Evolutionary conservation across 345 rosid species (phyloP), one percentile per base, ranked within the genome.

Genomic region (Eucalyptus curtisii): DNA sequence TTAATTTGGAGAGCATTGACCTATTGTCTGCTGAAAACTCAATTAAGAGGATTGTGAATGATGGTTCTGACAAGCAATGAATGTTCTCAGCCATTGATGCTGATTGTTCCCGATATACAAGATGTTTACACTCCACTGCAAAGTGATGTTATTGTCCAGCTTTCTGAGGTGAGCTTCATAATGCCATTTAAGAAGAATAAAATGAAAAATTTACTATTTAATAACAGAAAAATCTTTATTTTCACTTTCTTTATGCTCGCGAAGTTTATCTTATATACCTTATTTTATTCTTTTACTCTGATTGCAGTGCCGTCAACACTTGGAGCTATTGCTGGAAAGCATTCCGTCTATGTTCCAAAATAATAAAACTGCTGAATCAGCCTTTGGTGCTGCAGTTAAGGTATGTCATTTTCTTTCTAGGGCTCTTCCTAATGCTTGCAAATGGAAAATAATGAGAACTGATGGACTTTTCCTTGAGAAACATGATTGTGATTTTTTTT

Each of bases 381-480:
- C 99, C 89, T 98, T 98, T 92, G 98, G 99, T 93, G 99, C 99
- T 86, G 99, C 99, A 89, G 93, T 95, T 89, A 95, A 97, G 99
- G 99, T 96, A 93, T 91, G 89, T 31, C 31, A 92, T 87, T 30
- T 40, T 52, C 86, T 92, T 86, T 86, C 25, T 66, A 47, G 52
- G 87, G 53, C 45, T 49, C 61, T 30, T n/a, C 68, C 55, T 84
- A 22, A 68, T 87, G 86, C 81, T 31, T 30, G 27, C 49, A 31
- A 71, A 40, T 76, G 84, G 47, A 76, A 76, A 22, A 40, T 71
- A 71, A 5, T 71, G 81, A 76, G 84, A 76, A 76, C 84, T 76
- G 84, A 76, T 40, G 47, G 47, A 4, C 47, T 76, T 76, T 6
- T 40, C 84, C 47, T 76, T 20, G 84, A 76, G 84, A 76, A 76